Conservation (phyloP, 768 basidiomycete genomes). For the Amanita pseudoporphyria region DNA sequence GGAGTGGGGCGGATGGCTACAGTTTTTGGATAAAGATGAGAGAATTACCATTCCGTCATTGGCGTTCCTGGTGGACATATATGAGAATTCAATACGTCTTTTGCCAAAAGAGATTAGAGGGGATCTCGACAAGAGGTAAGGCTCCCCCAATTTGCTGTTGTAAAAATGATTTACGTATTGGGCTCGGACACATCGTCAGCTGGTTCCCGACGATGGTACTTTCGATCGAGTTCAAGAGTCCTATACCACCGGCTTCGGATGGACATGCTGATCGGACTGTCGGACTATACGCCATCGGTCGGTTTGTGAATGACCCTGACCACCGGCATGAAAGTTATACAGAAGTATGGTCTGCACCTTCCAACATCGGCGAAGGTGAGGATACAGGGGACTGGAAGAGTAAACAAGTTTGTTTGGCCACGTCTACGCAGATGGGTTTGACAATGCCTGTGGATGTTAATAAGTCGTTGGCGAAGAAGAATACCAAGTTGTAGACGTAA, state of each 20-base stretch:
- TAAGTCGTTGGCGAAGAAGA: too few species aligned
- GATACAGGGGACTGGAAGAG: too few species aligned
- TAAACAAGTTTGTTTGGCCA: too few species aligned
- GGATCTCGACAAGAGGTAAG: constrained; percentile 27
- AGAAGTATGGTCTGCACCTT: constrained; percentile 61
- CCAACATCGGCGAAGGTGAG: constrained; percentile 40
- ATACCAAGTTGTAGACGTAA: too few species aligned
- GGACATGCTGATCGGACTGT: constrained; percentile 41
- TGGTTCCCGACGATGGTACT: constrained; percentile 61
- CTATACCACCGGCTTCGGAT: constrained; percentile 34
- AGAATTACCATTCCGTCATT: constrained; percentile 37
- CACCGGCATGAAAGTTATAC: constrained; percentile 48
- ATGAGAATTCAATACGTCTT: constrained; percentile 33
- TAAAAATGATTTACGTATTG: not conserved
- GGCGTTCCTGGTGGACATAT: constrained; percentile 49
- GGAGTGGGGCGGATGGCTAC: constrained; percentile 53
- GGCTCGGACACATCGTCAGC: constrained; percentile 24
- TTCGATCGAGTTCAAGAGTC: constrained; percentile 53
- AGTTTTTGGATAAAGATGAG: constrained; percentile 32
- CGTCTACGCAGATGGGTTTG: too few species aligned
- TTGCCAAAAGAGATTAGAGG: constrained; percentile 36
- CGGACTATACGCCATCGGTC: constrained; percentile 42
- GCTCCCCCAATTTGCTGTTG: too few species aligned
- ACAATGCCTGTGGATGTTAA: too few species aligned
- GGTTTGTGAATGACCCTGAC: constrained; percentile 43